Conservation (phyloP, 2,329 filamentous ascomycete genomes). For the Phymatotrichopsis omnivora region DNA sequence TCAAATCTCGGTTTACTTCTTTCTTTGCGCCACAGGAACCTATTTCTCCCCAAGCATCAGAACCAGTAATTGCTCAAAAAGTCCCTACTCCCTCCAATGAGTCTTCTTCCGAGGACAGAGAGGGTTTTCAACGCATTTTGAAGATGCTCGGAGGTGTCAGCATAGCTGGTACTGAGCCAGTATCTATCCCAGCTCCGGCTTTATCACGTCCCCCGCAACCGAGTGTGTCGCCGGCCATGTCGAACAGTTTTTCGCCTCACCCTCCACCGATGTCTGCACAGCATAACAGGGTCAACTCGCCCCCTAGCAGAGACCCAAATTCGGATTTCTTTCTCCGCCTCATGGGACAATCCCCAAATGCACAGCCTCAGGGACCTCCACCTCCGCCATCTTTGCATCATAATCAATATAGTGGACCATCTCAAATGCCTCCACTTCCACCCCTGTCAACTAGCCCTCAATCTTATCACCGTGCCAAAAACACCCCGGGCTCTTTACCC, state of each 20-base stretch:
- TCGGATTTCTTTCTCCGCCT: conserved; percentile 26
- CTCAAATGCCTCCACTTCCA: conserved; percentile 28
- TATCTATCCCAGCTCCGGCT: conserved; percentile 10
- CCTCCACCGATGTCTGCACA: conserved; percentile 15
- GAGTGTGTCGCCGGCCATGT: conserved; percentile 22
- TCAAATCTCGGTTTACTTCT: conserved; percentile 42
- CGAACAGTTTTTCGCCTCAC: conserved; percentile 17
- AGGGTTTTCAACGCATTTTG: conserved; percentile 44
- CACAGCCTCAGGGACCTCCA: conserved; percentile 17
- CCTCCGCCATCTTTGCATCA: conserved; percentile 17
- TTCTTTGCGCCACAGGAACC: conserved; percentile 34
- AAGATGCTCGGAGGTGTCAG: conserved; percentile 41
- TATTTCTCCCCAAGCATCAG: conserved; percentile 13
- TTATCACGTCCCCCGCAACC: conserved; percentile 23
- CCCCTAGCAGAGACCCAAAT: conserved; percentile 20
- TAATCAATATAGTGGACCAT: conserved; percentile 26
- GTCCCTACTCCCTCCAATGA: conserved; percentile 21
- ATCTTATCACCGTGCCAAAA: conserved; percentile 25
- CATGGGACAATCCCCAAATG: conserved; percentile 24
- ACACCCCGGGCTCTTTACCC: conserved; percentile 23
- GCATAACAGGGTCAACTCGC: conserved; percentile 15
- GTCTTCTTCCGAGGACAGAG: conserved; percentile 38
- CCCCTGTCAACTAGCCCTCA: conserved; percentile 28
- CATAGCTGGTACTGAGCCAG: conserved; percentile 15
- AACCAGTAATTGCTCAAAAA: conserved; percentile 26